Evolutionary conservation across 352 stramenopile species (phyloP), one percentile per base, ranked within the genome.

Genomic region (Aphanomyces astaci): DNA sequence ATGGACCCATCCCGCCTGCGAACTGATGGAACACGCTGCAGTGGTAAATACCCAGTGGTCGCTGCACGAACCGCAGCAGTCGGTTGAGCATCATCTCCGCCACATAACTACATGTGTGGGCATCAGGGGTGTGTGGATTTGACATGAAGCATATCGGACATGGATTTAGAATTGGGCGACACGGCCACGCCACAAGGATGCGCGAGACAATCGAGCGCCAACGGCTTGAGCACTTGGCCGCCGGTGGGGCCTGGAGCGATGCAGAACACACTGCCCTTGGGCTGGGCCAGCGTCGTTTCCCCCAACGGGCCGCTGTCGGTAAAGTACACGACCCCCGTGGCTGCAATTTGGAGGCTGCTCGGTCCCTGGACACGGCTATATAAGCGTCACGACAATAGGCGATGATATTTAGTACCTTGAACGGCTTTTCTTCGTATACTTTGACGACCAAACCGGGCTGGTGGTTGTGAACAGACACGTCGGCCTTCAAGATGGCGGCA

Each of bases 21-120:
- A 95, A 95, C 71, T 94, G 84, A 63, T 92, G 74, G 33, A 95
- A 93, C 15, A 96, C 87, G 27, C 79, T 92, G 30, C 77, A 49
- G 59, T 93, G 85, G 64, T 92, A 87, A 24, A 78, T 83, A 48
- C 84, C 87, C 5, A 60, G 70, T 4, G 88, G 88, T 7, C 81
- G 75, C 63, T 88, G 78, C 1, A 79, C 72, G 1, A 95, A 78
- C 46, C 82, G 73, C 33, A 96, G 45, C 25, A 96, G 60, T 22
- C 88, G 83, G 55, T 96, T 96, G 43, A 73, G 59, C 75, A 94
- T 81, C 51, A 88, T 89, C 73, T 96, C 88, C 3, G 83, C 76
- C 13, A 76, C 73, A 48, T 74, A 77, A 2, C 66, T 72, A 91
- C 76, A 51, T 78, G 32, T 7, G 51, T 36, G 4, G 13, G 10